Conservation (phyloP, 805 yeast species). For the Lipomyces sp. region DNA sequence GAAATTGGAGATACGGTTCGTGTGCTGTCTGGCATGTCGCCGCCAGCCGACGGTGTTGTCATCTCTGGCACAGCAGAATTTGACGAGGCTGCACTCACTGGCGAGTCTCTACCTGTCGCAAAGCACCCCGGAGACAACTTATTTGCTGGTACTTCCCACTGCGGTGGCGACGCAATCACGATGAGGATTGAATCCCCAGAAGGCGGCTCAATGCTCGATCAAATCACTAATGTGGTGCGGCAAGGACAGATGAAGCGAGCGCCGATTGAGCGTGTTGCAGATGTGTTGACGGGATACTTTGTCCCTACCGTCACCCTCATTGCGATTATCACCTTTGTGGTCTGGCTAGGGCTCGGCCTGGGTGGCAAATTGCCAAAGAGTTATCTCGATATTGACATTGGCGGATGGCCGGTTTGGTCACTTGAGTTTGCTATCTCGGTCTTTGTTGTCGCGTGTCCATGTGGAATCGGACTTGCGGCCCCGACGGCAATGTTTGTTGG, state of each 20-base stretch:
- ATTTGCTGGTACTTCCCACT: slow-evolving; percentile 73
- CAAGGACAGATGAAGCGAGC: slow-evolving; percentile 75
- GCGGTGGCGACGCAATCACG: slow-evolving; percentile 58
- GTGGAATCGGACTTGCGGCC: slow-evolving; percentile 84
- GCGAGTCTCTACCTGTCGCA: slow-evolving; percentile 69
- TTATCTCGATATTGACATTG: slow-evolving; percentile 67
- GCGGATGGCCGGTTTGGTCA: slow-evolving; percentile 81
- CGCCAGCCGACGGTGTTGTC: slow-evolving; percentile 80
- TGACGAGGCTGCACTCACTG: slow-evolving; percentile 90
- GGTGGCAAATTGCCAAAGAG: slow-evolving; percentile 57
- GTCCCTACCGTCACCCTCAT: slow-evolving; percentile 69
- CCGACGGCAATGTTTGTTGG: slow-evolving; percentile 85
- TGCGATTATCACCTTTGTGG: slow-evolving; percentile 67
- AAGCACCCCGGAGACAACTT: slow-evolving; percentile 67
- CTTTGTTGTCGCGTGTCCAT: slow-evolving; percentile 83
- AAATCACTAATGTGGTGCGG: slow-evolving; percentile 69
- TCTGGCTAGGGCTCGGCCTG: slow-evolving; percentile 67
- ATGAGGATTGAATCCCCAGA: slow-evolving; percentile 63
- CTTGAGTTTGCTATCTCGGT: slow-evolving; percentile 77
- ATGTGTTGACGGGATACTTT: slow-evolving; percentile 67
- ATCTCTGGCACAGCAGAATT: slow-evolving; percentile 75
- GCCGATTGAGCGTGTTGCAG: slow-evolving; percentile 74
- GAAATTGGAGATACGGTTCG: slow-evolving; percentile 86
- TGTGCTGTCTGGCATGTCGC: slow-evolving; percentile 48
- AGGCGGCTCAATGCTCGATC: slow-evolving; percentile 70